Percentiles rank a stretch among this genome's conserved stretches.
Evolutionary conservation across 164 flowering plant species (phyloP).

Genomic region (Liriodendron chinense): DNA sequence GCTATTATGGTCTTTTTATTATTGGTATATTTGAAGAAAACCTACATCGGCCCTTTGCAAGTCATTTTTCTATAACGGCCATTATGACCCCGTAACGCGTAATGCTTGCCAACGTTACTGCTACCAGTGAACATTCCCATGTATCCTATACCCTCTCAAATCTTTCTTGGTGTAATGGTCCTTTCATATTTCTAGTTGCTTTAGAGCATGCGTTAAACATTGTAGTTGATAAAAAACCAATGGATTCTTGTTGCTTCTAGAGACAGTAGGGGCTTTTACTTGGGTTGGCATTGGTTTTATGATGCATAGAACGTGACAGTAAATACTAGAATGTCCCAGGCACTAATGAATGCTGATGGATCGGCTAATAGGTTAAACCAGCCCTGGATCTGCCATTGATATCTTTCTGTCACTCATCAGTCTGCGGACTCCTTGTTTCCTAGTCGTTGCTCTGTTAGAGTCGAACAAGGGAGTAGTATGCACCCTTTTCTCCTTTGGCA

Average conservation of each 20-base stretch:
- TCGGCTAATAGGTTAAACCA: not conserved
- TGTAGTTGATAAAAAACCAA: not conserved
- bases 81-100: too few relatives aligned
- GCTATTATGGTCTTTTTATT: too few relatives aligned
- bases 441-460: not conserved
- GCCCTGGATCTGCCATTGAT: not conserved
- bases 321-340: too few relatives aligned
- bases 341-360: too few relatives aligned
- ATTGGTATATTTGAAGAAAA: too few relatives aligned
- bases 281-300: not conserved
- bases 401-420: not conserved
- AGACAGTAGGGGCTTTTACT: not conserved
- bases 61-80: too few relatives aligned
- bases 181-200: not conserved
- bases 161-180: too few relatives aligned
- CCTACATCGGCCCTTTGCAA: too few relatives aligned
- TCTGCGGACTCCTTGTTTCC: not conserved
- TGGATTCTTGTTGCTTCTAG: not conserved
- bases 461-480: constrained; percentile 25
- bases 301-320: not conserved
- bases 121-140: too few relatives aligned
- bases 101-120: too few relatives aligned
- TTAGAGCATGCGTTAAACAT: not conserved
- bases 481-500: constrained; percentile 30
- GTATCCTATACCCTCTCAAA: too few relatives aligned